phyloP scores from a whole-genome alignment of 495 filamentous ascomycete species.

The Amorphotheca resinae region DNA sequence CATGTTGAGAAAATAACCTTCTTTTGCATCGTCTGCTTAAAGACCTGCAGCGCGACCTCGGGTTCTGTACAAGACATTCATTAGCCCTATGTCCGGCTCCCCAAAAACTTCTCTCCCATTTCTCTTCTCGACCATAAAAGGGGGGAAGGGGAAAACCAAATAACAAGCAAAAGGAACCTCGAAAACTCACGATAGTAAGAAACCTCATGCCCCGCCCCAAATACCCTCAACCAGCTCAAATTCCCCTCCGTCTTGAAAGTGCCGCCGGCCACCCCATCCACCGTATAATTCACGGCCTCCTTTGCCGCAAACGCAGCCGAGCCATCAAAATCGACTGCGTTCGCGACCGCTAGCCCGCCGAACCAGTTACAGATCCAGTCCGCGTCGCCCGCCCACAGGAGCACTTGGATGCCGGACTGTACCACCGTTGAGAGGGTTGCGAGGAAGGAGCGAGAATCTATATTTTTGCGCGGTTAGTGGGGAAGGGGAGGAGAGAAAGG shows the following conservation, averaged over 20 bases:
- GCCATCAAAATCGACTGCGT: slow-evolving; percentile 30
- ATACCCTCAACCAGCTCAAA: slow-evolving; percentile 38
- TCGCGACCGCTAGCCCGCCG: slow-evolving; percentile 31
- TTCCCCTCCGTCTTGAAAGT: slow-evolving; percentile 39
- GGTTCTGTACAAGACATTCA: slow-evolving; percentile 24
- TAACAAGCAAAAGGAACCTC: slow-evolving; percentile 25
- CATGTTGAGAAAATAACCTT: slow-evolving; percentile 26
- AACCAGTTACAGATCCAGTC: slow-evolving; percentile 48
- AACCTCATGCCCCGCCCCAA: slow-evolving; percentile 40
- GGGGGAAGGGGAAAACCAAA: too few species aligned
- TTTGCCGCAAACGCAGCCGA: slow-evolving; percentile 27
- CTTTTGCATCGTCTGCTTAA: slow-evolving; percentile 36
- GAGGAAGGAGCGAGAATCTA: slow-evolving; percentile 34
- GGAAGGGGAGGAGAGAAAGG: not conserved
- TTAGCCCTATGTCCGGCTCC: too few species aligned
- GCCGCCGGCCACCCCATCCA: slow-evolving; percentile 33
- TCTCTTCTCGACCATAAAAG: too few species aligned
- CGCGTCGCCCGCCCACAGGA: slow-evolving; percentile 45
- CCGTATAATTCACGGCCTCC: slow-evolving; percentile 31
- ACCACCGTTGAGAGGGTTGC: slow-evolving; percentile 34
- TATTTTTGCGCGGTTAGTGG: slow-evolving; percentile 16
- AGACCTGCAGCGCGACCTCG: slow-evolving; percentile 33
- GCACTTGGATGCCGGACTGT: slow-evolving; percentile 31
- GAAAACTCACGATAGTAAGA: slow-evolving; percentile 19
- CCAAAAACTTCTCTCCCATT: not conserved